A percentile compares a stretch with the other conserved stretches of the same genome.
Evolutionary conservation across 164 flowering plant species (phyloP).

Genomic region (Magnolia changhungtana): DNA sequence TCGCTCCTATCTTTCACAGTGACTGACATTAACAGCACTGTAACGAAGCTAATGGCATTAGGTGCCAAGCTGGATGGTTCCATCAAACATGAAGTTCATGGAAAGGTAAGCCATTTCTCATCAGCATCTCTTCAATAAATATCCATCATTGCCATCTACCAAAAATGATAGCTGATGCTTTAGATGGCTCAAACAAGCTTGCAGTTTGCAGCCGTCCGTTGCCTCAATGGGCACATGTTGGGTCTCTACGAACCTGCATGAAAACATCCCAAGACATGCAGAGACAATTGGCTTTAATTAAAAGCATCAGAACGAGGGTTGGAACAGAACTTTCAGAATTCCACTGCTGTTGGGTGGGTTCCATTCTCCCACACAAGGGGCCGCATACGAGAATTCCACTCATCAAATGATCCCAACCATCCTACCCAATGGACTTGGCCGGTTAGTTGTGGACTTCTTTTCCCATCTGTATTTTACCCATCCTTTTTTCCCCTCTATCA

Average conservation of each 20-base stretch:
- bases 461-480: background rate
- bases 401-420: background rate
- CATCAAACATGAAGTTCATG: constrained; percentile 82
- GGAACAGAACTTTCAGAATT: background rate
- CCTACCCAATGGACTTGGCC: background rate
- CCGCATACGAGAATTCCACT: background rate
- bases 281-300: background rate
- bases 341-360: background rate
- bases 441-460: background rate
- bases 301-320: background rate
- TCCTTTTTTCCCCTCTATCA: background rate
- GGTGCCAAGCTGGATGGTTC: constrained; percentile 92
- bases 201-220: constrained; percentile 82
- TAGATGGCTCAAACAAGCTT: constrained; percentile 1
- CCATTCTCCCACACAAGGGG: background rate
- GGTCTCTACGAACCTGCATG: constrained; percentile 76
- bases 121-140: background rate
- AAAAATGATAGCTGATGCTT: background rate
- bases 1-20: constrained; percentile 59
- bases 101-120: constrained; percentile 52
- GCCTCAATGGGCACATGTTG: constrained; percentile 79
- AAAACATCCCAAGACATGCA: background rate
- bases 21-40: constrained; percentile 62
- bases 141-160: background rate
- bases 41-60: constrained; percentile 71